Percentiles rank a stretch among this genome's conserved stretches.
phyloP scores from a whole-genome alignment of 331 rosid species.

The Malus hybrid region DNA sequence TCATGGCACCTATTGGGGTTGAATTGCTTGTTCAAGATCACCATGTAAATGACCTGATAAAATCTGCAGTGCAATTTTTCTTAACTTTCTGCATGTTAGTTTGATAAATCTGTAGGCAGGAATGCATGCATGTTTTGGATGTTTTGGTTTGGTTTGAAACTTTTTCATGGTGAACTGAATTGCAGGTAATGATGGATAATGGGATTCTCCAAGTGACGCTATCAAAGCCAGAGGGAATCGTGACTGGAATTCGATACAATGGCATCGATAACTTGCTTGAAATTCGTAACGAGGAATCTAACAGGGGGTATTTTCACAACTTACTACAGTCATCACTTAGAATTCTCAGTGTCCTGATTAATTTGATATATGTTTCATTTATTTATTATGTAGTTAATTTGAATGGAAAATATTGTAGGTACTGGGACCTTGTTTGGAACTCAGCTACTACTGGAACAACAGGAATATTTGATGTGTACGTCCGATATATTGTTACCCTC shows the following conservation, averaged over 20 bases:
- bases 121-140: background rate
- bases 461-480: conserved; percentile 42
- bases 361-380: background rate
- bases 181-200: conserved; percentile 71
- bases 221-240: conserved; percentile 71
- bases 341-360: background rate
- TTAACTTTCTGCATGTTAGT: background rate
- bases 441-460: conserved; percentile 13
- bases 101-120: background rate
- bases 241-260: conserved; percentile 58
- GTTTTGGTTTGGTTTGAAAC: background rate
- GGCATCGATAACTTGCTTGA: conserved; percentile 80
- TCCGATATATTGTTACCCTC: too few relatives aligned
- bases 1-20: conserved; percentile 46
- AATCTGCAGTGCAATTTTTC: background rate
- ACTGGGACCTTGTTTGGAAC: conserved; percentile 51
- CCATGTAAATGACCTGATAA: conserved; percentile 18
- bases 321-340: background rate
- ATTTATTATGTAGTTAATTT: background rate
- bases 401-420: conserved; percentile 13
- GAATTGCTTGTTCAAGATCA: conserved; percentile 28
- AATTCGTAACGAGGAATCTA: conserved; percentile 32
- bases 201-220: conserved; percentile 61
- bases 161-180: background rate
- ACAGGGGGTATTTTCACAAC: conserved; percentile 54